These are phyloP conservation scores for Phaeoacremonium minimum DNA, from an alignment of 2,329 filamentous ascomycete species.

Conservation along the genomic window DNA sequence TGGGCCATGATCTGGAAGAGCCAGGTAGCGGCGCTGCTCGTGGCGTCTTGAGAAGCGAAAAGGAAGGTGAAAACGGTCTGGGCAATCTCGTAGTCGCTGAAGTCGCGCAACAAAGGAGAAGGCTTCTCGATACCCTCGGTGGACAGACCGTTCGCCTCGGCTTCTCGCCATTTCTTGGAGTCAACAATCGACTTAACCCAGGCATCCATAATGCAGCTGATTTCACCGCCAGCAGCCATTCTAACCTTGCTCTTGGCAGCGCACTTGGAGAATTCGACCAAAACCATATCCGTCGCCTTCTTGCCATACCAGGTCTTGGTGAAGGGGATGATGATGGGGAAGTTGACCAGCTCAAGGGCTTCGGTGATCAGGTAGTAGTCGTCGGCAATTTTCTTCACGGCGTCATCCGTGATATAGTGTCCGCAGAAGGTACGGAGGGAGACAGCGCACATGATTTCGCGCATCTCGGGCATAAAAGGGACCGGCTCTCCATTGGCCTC, in stretches of 20 bases:
- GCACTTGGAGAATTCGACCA: slow-evolving; percentile 85
- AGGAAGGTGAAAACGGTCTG: slow-evolving; percentile 95
- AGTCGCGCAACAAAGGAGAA: slow-evolving; percentile 74
- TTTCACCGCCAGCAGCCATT: slow-evolving; percentile 81
- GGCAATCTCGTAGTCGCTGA: slow-evolving; percentile 85
- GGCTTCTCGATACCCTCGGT: slow-evolving; percentile 76
- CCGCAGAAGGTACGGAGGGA: slow-evolving; percentile 97
- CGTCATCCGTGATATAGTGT: slow-evolving; percentile 86
- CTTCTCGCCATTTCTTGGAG: slow-evolving; percentile 76
- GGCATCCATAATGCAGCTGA: slow-evolving; percentile 91
- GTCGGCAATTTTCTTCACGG: slow-evolving; percentile 89
- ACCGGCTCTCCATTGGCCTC: slow-evolving; percentile 68
- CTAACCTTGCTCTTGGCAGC: slow-evolving; percentile 89
- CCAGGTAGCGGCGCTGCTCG: slow-evolving; percentile 90
- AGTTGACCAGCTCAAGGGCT: slow-evolving; percentile 95
- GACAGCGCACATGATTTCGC: slow-evolving; percentile 90
- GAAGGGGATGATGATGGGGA: slow-evolving; percentile 92
- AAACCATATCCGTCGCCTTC: slow-evolving; percentile 88
- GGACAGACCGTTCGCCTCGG: slow-evolving; percentile 66
- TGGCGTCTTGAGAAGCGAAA: slow-evolving; percentile 96
- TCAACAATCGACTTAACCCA: slow-evolving; percentile 90
- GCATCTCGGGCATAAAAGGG: slow-evolving; percentile 88
- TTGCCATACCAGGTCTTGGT: slow-evolving; percentile 98
- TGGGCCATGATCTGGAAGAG: slow-evolving; percentile 92
- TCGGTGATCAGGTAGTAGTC: slow-evolving; percentile 97